These are phyloP conservation scores for Taphrina communis DNA, from an alignment of 1,139 yeast genomes.

Conservation along the genomic window DNA sequence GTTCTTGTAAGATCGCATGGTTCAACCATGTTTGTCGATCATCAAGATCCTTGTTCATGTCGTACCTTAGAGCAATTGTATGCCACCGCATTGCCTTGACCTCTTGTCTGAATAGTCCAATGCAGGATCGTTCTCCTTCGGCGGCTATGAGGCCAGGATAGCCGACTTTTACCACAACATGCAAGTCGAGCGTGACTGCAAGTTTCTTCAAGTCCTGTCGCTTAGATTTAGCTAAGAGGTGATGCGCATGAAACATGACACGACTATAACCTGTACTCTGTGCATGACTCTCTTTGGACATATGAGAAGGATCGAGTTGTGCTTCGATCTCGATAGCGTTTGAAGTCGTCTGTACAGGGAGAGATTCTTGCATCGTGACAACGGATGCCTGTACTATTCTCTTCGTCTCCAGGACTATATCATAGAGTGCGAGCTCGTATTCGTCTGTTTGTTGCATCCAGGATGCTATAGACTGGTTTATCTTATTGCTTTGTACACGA, in stretches of 20 bases:
- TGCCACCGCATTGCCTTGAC: constrained; percentile 35
- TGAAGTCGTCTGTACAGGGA: neutral
- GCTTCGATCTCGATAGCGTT: neutral
- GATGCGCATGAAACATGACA: constrained; percentile 37
- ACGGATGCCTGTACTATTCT: neutral
- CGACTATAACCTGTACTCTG: neutral
- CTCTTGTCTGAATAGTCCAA: constrained; percentile 8
- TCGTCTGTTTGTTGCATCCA: neutral
- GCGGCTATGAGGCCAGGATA: constrained; percentile 32
- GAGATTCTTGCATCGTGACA: neutral
- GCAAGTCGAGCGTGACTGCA: neutral
- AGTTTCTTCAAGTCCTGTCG: constrained; percentile 23
- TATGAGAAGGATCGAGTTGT: neutral
- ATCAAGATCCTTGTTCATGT: neutral
- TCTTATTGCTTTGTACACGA: neutral
- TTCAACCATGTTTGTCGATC: constrained; percentile 3
- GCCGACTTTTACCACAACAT: constrained; percentile 5
- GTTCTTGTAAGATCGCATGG: neutral
- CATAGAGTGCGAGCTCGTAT: neutral
- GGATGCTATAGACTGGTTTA: neutral
- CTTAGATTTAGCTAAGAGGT: constrained; percentile 41
- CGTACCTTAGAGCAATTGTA: constrained; percentile 19
- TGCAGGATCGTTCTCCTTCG: constrained; percentile 9
- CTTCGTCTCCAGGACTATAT: neutral
- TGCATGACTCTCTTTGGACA: neutral